These are phyloP conservation scores for Fusarium foetens DNA, from an alignment of 2,329 filamentous ascomycete species.

Conservation along the genomic window DNA sequence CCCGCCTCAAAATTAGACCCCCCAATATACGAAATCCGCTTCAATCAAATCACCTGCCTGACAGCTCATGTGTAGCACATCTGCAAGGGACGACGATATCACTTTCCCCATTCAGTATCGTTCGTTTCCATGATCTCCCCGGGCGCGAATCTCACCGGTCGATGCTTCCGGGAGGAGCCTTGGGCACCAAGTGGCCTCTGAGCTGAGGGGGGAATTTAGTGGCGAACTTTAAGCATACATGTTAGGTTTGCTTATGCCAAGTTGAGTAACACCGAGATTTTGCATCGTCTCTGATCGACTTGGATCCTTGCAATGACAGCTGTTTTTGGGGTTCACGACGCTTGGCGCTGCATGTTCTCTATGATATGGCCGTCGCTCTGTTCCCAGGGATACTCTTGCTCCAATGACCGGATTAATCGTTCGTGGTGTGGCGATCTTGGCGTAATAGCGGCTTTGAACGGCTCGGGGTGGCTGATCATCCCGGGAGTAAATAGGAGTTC, in stretches of 20 bases:
- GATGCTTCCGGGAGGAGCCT: neutral
- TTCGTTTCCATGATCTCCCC: neutral
- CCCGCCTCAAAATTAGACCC: neutral
- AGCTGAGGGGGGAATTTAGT: neutral
- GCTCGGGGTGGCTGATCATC: slow-evolving; percentile 26
- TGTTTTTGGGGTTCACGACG: neutral
- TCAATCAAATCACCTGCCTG: neutral
- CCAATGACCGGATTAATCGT: slow-evolving; percentile 21
- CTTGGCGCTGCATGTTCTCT: slow-evolving; percentile 9
- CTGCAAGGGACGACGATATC: neutral
- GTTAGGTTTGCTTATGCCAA: neutral
- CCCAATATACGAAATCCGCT: neutral
- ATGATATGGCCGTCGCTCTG: slow-evolving; percentile 20
- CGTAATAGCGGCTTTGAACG: slow-evolving; percentile 22
- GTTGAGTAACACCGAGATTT: neutral
- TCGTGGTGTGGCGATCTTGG: slow-evolving; percentile 25
- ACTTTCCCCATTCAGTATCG: neutral
- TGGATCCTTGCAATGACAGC: neutral
- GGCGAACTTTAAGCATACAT: neutral
- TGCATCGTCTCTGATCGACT: neutral
- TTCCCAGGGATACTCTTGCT: slow-evolving; percentile 31
- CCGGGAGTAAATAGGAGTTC: slow-evolving; percentile 24
- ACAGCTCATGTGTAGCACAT: neutral
- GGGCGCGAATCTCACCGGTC: slow-evolving; percentile 1
- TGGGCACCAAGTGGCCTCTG: slow-evolving; percentile 1